Conservation (phyloP, 352 stramenopile genomes). For the Phytophthora megakarya region DNA sequence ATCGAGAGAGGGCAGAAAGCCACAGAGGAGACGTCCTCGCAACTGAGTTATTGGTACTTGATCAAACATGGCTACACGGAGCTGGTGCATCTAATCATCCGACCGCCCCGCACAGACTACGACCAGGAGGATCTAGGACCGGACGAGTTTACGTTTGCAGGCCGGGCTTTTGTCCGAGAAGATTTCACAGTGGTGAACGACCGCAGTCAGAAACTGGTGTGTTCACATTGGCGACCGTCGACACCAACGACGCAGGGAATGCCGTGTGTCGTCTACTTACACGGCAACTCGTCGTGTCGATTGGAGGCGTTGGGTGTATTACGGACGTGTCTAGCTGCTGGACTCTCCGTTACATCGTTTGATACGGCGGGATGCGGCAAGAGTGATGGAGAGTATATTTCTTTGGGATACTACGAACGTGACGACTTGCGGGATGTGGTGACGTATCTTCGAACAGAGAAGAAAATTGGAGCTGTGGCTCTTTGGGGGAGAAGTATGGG, state of each 20-base stretch:
- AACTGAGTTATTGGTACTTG: conserved; percentile 87
- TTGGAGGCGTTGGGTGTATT: conserved; percentile 94
- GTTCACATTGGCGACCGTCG: conserved; percentile 93
- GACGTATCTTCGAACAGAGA: conserved; percentile 90
- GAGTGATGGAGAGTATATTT: conserved; percentile 98
- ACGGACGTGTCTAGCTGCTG: conserved; percentile 89
- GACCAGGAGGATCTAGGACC: conserved; percentile 91
- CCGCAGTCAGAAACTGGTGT: conserved; percentile 88
- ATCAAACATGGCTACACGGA: conserved; percentile 93
- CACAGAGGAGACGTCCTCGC: conserved; percentile 73
- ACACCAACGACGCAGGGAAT: conserved; percentile 43
- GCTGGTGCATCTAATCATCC: conserved; percentile 98
- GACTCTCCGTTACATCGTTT: conserved; percentile 95
- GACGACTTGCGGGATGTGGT: conserved; percentile 91
- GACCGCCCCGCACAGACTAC: conserved; percentile 94
- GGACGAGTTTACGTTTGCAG: conserved; percentile 89
- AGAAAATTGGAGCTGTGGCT: conserved; percentile 93
- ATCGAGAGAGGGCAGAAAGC: conserved; percentile 76
- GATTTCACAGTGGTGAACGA: conserved; percentile 92
- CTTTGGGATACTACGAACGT: conserved; percentile 96
- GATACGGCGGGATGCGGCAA: conserved; percentile 97
- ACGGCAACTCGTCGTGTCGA: conserved; percentile 97
- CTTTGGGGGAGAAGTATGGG: conserved; percentile 99
- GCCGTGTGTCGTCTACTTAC: conserved; percentile 97
- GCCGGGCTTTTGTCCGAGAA: conserved; percentile 81